A percentile compares a stretch with the other conserved stretches of the same genome.
These are phyloP conservation scores for Neospora caninum DNA, from an alignment of 169 alveolate species.

Conservation along the genomic window DNA sequence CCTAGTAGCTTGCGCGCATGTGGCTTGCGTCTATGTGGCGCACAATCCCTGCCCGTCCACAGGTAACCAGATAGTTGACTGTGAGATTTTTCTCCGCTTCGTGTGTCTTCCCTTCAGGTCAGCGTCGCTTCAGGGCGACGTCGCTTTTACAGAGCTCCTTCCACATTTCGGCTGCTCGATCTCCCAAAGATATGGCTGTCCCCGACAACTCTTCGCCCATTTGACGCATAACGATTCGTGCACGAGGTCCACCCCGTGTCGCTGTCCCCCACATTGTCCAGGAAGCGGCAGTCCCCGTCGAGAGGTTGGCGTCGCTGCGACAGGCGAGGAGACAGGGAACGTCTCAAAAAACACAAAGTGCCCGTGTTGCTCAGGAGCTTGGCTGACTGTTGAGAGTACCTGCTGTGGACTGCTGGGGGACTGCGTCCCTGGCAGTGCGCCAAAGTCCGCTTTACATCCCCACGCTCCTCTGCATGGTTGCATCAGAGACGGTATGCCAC, in stretches of 20 bases:
- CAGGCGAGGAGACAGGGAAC: not conserved
- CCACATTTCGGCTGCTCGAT: not conserved
- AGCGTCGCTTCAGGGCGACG: not conserved
- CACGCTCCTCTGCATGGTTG: no score
- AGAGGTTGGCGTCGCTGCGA: not conserved
- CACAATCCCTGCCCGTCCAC: no score
- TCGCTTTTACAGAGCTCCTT: not conserved
- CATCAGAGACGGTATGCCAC: no score
- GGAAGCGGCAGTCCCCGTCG: not conserved
- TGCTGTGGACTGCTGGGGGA: not conserved
- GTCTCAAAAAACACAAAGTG: not conserved
- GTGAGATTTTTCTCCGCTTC: no score
- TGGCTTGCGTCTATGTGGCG: no score
- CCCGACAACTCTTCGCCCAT: not conserved
- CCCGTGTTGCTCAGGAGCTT: not conserved
- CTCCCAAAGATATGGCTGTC: not conserved
- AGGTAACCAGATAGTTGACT: no score
- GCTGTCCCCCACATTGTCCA: not conserved
- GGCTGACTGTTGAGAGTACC: not conserved
- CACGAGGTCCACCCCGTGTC: not conserved
- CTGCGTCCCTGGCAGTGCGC: not conserved
- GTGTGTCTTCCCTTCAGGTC: not conserved
- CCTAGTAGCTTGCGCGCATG: no score
- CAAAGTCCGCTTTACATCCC: no score
- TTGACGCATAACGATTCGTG: no score